Conservation (phyloP, 352 stramenopile genomes). For the Blastocystis sp. region DNA sequence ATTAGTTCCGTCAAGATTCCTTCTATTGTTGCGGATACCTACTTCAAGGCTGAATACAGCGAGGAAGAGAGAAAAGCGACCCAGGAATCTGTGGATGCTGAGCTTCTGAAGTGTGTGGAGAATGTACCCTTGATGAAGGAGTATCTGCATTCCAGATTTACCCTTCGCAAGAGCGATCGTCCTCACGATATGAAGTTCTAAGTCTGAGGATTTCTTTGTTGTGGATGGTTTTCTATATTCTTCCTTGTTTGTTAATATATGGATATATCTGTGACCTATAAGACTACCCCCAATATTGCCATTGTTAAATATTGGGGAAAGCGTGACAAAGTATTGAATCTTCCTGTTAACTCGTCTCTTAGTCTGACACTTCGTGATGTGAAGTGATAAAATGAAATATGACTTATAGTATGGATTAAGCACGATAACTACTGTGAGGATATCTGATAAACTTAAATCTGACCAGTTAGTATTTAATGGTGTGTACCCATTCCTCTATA, state of each 20-base stretch:
- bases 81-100: slow-evolving; percentile 93
- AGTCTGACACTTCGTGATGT: slow-evolving; percentile 84
- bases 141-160: slow-evolving; percentile 77
- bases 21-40: slow-evolving; percentile 82
- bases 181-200: slow-evolving; percentile 63
- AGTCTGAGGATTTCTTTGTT: slow-evolving; percentile 43
- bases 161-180: neutral
- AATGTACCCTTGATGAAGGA: slow-evolving; percentile 87
- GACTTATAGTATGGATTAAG: slow-evolving; percentile 78
- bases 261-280: neutral
- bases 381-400: neutral
- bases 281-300: slow-evolving; percentile 83
- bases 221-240: slow-evolving; percentile 62
- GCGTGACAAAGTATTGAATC: slow-evolving; percentile 79
- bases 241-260: slow-evolving; percentile 44
- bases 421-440: slow-evolving; percentile 85
- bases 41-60: slow-evolving; percentile 85
- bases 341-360: slow-evolving; percentile 90
- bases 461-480: slow-evolving; percentile 94
- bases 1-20: slow-evolving; percentile 83
- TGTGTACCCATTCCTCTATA: neutral
- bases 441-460: slow-evolving; percentile 70
- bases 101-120: slow-evolving; percentile 70
- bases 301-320: slow-evolving; percentile 99
- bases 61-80: slow-evolving; percentile 93